Evolutionary conservation across 805 yeast genomes (phyloP), one percentile per base, ranked within the genome.

Genomic region (Tetrapisispora iriomotensis): DNA sequence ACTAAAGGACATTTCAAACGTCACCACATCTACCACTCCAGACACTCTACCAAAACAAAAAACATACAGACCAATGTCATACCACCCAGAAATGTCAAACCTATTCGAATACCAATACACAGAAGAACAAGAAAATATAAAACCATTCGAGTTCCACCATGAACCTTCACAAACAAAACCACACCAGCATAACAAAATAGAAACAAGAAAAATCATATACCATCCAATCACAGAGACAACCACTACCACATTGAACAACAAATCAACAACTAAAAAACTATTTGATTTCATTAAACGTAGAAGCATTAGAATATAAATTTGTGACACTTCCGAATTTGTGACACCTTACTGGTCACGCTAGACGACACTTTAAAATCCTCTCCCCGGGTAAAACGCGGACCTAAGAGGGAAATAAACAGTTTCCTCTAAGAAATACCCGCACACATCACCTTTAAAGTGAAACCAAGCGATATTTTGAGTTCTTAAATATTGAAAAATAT

Each of bases 21-120:
- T n/a, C n/a, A n/a, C n/a, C n/a, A n/a, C n/a, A n/a, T n/a, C n/a
- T n/a, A n/a, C n/a, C n/a, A n/a, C n/a, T n/a, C n/a, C n/a, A n/a
- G n/a, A n/a, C n/a, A n/a, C n/a, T n/a, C n/a, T n/a, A n/a, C n/a
- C n/a, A n/a, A n/a, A n/a, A n/a, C n/a, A n/a, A n/a, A n/a, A n/a
- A 55, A 79, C 74, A 51, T 88, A 85, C 42, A 72, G 94, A 55
- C 94, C 94, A 29, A 82, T 88, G 0, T 82, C 92, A 8, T 82
- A 79, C 53, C 88, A 83, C 54, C 92, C 94, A 2, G 40, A 32
- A 4, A 25, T 29, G 9, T 19, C n/a, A 8, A 33, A 2, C 3
- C 7, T 33, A 9, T 15, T 8, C 10, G 36, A 33, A n/a, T 33
- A 23, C 13, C 9, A 21, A 6, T 14, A 22, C 13, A 17, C 13